Percentiles rank a stretch among this genome's conserved stretches.
Conservation (phyloP, 1,139 yeast genomes). For the Scheffersomyces parashehatae region DNA sequence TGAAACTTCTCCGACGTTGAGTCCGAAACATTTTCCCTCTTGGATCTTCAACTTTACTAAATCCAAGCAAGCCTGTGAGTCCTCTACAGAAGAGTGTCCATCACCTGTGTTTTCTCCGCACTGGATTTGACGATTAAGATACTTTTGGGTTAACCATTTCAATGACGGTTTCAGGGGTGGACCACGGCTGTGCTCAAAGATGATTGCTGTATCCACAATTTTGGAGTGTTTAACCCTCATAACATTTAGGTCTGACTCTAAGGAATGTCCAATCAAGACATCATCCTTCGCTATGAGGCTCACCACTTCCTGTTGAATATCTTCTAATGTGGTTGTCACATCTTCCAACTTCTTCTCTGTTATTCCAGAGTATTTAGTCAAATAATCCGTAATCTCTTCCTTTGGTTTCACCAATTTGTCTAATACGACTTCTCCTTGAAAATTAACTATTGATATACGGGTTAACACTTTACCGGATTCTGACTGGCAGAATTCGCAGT, state of each 20-base stretch:
- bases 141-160: slow-evolving; percentile 61
- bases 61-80: slow-evolving; percentile 78
- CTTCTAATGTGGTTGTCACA: slow-evolving; percentile 65
- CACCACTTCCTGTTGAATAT: slow-evolving; percentile 62
- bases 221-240: slow-evolving; percentile 59
- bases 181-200: slow-evolving; percentile 76
- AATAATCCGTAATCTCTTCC: slow-evolving; percentile 71
- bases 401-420: slow-evolving; percentile 80
- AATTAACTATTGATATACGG: slow-evolving; percentile 72
- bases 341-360: slow-evolving; percentile 63
- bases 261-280: slow-evolving; percentile 69
- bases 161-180: slow-evolving; percentile 79
- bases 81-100: slow-evolving; percentile 90
- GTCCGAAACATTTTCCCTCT: slow-evolving; percentile 69
- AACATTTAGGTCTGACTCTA: slow-evolving; percentile 67
- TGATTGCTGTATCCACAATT: slow-evolving; percentile 67
- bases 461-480: slow-evolving; percentile 66
- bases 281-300: slow-evolving; percentile 50
- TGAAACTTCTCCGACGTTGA: slow-evolving; percentile 37
- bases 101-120: slow-evolving; percentile 43
- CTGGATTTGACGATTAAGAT: slow-evolving; percentile 64
- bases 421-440: slow-evolving; percentile 56
- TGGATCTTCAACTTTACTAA: slow-evolving; percentile 67
- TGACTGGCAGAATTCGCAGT: slow-evolving; percentile 89
- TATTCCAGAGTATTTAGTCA: slow-evolving; percentile 85